A percentile compares a stretch with the other conserved stretches of the same genome.
Evolutionary conservation across 1,139 yeast genomes (phyloP).

Genomic region (Hansenula sp.): DNA sequence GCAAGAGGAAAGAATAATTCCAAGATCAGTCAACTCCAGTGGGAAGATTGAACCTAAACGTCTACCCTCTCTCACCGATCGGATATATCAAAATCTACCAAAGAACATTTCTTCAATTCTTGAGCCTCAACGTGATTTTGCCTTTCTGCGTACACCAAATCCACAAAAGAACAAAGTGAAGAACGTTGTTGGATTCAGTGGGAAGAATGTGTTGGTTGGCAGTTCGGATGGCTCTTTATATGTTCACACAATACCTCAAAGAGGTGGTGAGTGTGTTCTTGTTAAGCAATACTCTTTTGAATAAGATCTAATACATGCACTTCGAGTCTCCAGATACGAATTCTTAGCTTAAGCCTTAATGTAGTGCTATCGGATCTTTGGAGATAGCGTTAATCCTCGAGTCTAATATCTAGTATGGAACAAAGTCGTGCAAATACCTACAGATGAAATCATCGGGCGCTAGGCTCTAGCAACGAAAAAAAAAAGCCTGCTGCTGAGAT

Average conservation of each 20-base stretch:
- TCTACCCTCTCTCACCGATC: constrained; percentile 17
- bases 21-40: not conserved
- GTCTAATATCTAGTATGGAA: no score
- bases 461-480: no score
- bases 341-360: no score
- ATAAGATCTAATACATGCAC: constrained; percentile 1
- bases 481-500: not conserved
- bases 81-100: constrained; percentile 25
- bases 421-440: no score
- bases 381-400: no score
- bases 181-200: constrained; percentile 23
- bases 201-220: constrained; percentile 24
- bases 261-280: constrained; percentile 33
- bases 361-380: no score
- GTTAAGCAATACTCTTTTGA: constrained; percentile 29
- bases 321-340: not conserved
- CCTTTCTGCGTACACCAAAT: constrained; percentile 27
- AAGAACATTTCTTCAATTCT: constrained; percentile 28
- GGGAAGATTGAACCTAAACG: constrained; percentile 3
- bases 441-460: not conserved
- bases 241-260: constrained; percentile 24
- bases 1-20: constrained; percentile 2
- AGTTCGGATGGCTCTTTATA: constrained; percentile 25
- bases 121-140: constrained; percentile 38
- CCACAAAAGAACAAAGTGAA: constrained; percentile 28